These are phyloP conservation scores for Drechslerella stenobrocha DNA, from an alignment of 2,329 filamentous ascomycete species.

Conservation along the genomic window DNA sequence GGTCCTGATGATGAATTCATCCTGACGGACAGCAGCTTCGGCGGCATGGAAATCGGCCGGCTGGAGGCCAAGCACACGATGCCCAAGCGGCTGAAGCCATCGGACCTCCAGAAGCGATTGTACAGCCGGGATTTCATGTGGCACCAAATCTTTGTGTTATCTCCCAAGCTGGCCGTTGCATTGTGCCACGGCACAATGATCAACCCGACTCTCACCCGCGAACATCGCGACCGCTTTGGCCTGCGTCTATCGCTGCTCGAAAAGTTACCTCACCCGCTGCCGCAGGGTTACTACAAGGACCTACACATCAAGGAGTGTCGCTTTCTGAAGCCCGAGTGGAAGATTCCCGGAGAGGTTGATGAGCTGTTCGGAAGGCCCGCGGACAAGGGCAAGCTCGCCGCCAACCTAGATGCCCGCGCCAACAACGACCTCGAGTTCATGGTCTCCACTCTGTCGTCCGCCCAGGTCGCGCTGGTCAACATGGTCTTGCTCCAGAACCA, in stretches of 20 bases:
- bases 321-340: constrained; percentile 52
- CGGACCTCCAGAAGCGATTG: constrained; percentile 51
- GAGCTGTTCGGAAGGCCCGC: constrained; percentile 50
- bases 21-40: constrained; percentile 53
- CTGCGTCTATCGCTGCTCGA: constrained; percentile 52
- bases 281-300: constrained; percentile 53
- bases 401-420: constrained; percentile 46
- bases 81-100: constrained; percentile 51
- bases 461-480: constrained; percentile 52
- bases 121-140: constrained; percentile 54
- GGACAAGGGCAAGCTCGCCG: constrained; percentile 48
- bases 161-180: constrained; percentile 53
- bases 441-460: constrained; percentile 51
- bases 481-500: constrained; percentile 53
- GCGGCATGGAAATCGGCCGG: constrained; percentile 53
- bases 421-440: constrained; percentile 52
- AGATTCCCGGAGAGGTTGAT: constrained; percentile 52
- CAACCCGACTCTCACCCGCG: constrained; percentile 51
- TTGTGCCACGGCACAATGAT: constrained; percentile 53
- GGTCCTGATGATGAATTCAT: constrained; percentile 53
- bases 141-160: constrained; percentile 54
- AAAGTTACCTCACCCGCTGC: constrained; percentile 51
- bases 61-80: constrained; percentile 52
- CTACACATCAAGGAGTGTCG: constrained; percentile 51
- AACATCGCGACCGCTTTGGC: constrained; percentile 53